Conservation (phyloP, 1,284 basidiomycete species). For the Sparassis latifolia region DNA sequence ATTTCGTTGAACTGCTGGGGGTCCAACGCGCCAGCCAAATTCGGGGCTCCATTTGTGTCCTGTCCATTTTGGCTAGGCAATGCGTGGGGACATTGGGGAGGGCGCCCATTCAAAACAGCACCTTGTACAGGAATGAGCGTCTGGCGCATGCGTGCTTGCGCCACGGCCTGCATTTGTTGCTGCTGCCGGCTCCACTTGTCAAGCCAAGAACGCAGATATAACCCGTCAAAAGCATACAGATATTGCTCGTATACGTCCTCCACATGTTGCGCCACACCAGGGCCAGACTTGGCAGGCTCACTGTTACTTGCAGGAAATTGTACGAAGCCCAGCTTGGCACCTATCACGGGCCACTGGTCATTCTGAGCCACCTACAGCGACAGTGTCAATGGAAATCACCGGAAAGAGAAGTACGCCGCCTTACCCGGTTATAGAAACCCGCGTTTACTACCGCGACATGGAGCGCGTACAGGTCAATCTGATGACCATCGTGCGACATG, state of each 20-base stretch:
- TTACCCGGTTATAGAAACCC: slow-evolving; percentile 45
- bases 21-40: slow-evolving; percentile 9
- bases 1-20: slow-evolving; percentile 34
- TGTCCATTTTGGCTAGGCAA: not conserved
- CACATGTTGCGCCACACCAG: slow-evolving; percentile 52
- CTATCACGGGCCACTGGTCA: slow-evolving; percentile 61
- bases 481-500: slow-evolving; percentile 32
- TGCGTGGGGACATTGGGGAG: too few relatives aligned
- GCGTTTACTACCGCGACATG: slow-evolving; percentile 51
- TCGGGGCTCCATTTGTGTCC: not conserved
- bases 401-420: slow-evolving; percentile 10
- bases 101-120: too few relatives aligned
- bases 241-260: slow-evolving; percentile 54
- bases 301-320: slow-evolving; percentile 49
- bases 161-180: slow-evolving; percentile 1
- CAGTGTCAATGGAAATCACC: not conserved
- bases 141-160: too few relatives aligned
- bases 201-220: slow-evolving; percentile 33
- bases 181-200: slow-evolving; percentile 7
- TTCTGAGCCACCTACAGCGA: too few relatives aligned
- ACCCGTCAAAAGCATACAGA: slow-evolving; percentile 49
- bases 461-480: slow-evolving; percentile 50
- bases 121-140: too few relatives aligned
- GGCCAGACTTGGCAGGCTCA: slow-evolving; percentile 53
- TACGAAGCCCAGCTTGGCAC: slow-evolving; percentile 54